Conservation (phyloP, 495 filamentous ascomycete genomes). For the Aspergillus nidulans region DNA sequence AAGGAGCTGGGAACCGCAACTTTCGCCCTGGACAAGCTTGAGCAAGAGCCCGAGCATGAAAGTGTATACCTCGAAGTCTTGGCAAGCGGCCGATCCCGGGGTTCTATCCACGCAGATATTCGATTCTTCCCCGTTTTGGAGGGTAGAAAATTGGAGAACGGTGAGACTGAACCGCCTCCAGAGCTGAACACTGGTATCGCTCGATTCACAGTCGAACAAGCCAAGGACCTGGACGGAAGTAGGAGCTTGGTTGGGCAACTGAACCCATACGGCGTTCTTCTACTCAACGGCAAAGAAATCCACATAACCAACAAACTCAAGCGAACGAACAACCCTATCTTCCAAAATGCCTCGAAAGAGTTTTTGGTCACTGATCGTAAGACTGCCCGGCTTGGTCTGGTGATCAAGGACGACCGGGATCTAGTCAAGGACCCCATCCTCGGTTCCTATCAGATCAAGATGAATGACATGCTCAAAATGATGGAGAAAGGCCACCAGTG, state of each 20-base stretch:
- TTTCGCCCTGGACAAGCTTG: constrained; percentile 77
- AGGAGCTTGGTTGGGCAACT: constrained; percentile 87
- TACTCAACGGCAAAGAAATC: constrained; percentile 86
- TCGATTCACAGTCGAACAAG: constrained; percentile 88
- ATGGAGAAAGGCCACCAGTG: constrained; percentile 93
- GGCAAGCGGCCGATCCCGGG: constrained; percentile 77
- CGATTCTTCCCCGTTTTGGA: constrained; percentile 94
- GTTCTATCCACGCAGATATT: constrained; percentile 73
- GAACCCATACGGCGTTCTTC: constrained; percentile 81
- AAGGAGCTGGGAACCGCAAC: constrained; percentile 86
- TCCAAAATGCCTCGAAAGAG: constrained; percentile 85
- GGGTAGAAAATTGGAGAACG: constrained; percentile 64
- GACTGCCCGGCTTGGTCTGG: constrained; percentile 78
- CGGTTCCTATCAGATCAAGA: constrained; percentile 88
- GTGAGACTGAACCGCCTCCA: constrained; percentile 71
- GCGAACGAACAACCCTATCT: constrained; percentile 94
- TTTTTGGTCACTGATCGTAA: constrained; percentile 91
- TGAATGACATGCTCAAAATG: constrained; percentile 86
- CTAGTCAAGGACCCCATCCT: constrained; percentile 76
- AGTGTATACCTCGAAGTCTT: constrained; percentile 80
- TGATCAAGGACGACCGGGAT: constrained; percentile 93
- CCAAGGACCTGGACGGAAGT: constrained; percentile 86
- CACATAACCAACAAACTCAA: constrained; percentile 84
- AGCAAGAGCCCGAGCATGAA: constrained; percentile 71
- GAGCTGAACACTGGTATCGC: constrained; percentile 91